Evolutionary conservation across 2,329 filamentous ascomycete genomes (phyloP).

Genomic region (Botrytis deweyae): DNA sequence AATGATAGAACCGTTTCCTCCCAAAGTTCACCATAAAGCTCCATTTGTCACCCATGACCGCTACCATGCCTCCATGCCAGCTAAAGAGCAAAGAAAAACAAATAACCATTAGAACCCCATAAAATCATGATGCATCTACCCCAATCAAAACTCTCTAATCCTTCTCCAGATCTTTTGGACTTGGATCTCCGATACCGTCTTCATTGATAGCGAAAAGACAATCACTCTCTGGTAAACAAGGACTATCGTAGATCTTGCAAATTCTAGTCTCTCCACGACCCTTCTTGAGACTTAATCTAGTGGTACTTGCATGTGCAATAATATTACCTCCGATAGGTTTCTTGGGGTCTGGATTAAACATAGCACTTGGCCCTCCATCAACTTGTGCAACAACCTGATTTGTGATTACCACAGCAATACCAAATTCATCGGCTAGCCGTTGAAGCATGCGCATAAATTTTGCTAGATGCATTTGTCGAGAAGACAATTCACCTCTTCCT

Average conservation of each 20-base stretch:
- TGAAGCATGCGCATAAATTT: slow-evolving; percentile 87
- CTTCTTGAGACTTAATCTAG: slow-evolving; percentile 91
- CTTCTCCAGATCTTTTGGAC: slow-evolving; percentile 93
- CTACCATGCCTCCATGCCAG: slow-evolving; percentile 16
- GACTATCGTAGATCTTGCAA: slow-evolving; percentile 99
- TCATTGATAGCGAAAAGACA: slow-evolving; percentile 96
- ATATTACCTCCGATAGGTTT: slow-evolving; percentile 99
- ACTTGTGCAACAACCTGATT: slow-evolving; percentile 99
- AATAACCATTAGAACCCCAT: slow-evolving; percentile 3
- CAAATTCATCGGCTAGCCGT: slow-evolving; percentile 78
- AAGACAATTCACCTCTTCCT: slow-evolving; percentile 95
- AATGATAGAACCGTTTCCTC: slow-evolving; percentile 5
- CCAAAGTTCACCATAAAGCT: neutral
- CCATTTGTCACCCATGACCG: slow-evolving; percentile 24
- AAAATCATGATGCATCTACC: neutral
- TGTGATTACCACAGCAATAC: slow-evolving; percentile 96
- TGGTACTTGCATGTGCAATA: slow-evolving; percentile 96
- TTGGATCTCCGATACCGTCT: slow-evolving; percentile 93
- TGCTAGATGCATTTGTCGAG: slow-evolving; percentile 81
- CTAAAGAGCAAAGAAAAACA: slow-evolving; percentile 10
- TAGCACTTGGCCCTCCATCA: slow-evolving; percentile 89
- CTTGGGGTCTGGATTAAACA: slow-evolving; percentile 99
- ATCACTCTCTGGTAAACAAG: slow-evolving; percentile 93
- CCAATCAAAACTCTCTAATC: slow-evolving; percentile 44
- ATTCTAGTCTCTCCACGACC: slow-evolving; percentile 92